phyloP scores from a whole-genome alignment of 495 filamentous ascomycete species.

The Penicillium paradoxum region DNA sequence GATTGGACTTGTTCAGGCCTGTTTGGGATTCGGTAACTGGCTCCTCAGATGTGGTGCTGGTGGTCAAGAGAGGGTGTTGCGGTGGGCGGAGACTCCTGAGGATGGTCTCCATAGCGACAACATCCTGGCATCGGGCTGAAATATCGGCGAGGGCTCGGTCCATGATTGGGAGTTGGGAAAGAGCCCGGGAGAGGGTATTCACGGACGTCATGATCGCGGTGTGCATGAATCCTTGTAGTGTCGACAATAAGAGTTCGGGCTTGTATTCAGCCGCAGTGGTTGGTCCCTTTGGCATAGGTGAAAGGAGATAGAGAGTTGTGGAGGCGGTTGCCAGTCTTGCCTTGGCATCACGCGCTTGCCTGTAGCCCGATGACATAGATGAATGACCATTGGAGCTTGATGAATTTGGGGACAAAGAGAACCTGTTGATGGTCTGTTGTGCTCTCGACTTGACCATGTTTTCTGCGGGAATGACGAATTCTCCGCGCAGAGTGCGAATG shows the following conservation, averaged over 20 bases:
- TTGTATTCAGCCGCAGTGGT: conserved; percentile 32
- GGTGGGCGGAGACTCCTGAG: conserved; percentile 64
- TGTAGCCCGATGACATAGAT: conserved; percentile 54
- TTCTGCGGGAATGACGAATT: conserved; percentile 66
- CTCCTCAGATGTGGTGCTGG: conserved; percentile 10
- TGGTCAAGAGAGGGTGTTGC: conserved; percentile 54
- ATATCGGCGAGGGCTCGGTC: conserved; percentile 80
- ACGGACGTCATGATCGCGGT: conserved; percentile 69
- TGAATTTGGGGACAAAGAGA: conserved; percentile 67
- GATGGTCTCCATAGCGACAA: conserved; percentile 78
- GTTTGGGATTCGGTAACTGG: conserved; percentile 4
- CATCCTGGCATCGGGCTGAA: conserved; percentile 79
- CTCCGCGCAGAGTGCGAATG: conserved; percentile 59
- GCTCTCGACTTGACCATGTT: conserved; percentile 59
- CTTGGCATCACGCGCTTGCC: conserved; percentile 74
- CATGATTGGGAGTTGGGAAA: conserved; percentile 75
- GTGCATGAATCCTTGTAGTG: conserved; percentile 76
- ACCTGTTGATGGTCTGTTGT: conserved; percentile 77
- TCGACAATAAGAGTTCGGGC: conserved; percentile 67
- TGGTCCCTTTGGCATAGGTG: conserved; percentile 45
- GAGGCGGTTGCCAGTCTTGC: conserved; percentile 68
- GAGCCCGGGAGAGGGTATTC: conserved; percentile 61
- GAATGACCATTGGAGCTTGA: conserved; percentile 23
- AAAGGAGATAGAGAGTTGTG: conserved; percentile 76
- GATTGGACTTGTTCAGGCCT: conserved; percentile 37